These are phyloP conservation scores for Anthracocystis setariae DNA, from an alignment of 1,284 basidiomycete species.

Conservation along the genomic window DNA sequence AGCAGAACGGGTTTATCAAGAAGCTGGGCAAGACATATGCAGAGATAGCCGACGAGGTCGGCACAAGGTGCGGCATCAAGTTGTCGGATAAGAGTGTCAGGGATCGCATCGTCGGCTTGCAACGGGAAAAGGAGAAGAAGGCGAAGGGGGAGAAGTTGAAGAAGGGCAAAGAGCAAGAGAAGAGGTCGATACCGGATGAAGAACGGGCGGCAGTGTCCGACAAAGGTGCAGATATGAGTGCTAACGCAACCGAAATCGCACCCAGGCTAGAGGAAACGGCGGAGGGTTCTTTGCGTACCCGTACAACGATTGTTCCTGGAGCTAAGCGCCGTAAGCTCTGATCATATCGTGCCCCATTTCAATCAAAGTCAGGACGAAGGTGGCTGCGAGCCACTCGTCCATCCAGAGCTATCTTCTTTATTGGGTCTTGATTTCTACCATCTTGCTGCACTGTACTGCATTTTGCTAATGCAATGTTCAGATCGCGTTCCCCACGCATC, in stretches of 20 bases:
- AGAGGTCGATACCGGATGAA: not conserved
- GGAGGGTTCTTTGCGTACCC: not conserved
- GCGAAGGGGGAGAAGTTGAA: not conserved
- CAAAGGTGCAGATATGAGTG: not conserved
- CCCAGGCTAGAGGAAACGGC: not conserved
- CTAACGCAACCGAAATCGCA: not conserved
- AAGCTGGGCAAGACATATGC: slow-evolving; percentile 22
- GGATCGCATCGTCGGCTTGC: slow-evolving; percentile 12
- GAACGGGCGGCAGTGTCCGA: not conserved
- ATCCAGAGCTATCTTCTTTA: too few relatives aligned
- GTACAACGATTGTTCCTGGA: slow-evolving; percentile 27
- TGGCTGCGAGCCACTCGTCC: too few relatives aligned
- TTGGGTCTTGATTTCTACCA: too few relatives aligned
- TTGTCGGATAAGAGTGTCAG: slow-evolving; percentile 29
- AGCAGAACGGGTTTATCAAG: slow-evolving; percentile 1
- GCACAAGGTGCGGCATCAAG: slow-evolving; percentile 1
- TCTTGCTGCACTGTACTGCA: too few relatives aligned
- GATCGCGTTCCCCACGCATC: too few relatives aligned
- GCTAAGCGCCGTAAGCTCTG: slow-evolving; percentile 32
- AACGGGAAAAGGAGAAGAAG: not conserved
- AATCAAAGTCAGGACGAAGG: too few relatives aligned
- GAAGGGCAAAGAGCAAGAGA: not conserved
- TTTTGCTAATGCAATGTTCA: too few relatives aligned
- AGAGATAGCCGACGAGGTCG: slow-evolving; percentile 15
- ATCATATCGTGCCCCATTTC: too few relatives aligned